These are phyloP conservation scores for Urochloa ruziziensis DNA, from an alignment of 176 grass and related monocot genomes.

Conservation along the genomic window DNA sequence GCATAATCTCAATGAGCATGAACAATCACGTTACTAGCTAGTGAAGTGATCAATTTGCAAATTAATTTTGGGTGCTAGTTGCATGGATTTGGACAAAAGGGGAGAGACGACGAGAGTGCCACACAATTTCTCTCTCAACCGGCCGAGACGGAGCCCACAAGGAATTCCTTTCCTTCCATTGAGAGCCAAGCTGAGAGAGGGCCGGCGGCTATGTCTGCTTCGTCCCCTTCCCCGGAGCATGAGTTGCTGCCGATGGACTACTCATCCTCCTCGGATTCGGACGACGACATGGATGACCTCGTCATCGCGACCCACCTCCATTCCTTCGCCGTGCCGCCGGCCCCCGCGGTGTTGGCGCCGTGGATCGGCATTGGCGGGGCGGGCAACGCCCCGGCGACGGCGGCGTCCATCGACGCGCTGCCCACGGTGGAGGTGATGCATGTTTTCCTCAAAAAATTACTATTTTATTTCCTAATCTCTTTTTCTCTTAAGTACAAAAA, in stretches of 20 bases:
- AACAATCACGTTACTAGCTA: background rate
- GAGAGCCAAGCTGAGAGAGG: background rate
- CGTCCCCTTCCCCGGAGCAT: too few relatives aligned
- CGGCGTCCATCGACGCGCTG: conserved; percentile 58
- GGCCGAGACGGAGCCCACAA: conserved; percentile 18
- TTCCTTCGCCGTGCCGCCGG: conserved; percentile 30
- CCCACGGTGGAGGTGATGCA: conserved; percentile 58
- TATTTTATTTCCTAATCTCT: too few relatives aligned
- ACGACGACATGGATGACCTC: conserved; percentile 27
- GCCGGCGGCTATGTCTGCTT: conserved; percentile 39
- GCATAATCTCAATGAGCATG: too few relatives aligned
- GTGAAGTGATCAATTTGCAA: background rate
- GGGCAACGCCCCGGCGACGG: conserved; percentile 41
- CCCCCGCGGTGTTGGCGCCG: conserved; percentile 31
- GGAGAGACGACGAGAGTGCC: background rate
- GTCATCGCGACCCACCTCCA: conserved; percentile 11
- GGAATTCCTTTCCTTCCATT: background rate
- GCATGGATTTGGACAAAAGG: background rate
- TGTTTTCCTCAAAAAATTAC: too few relatives aligned
- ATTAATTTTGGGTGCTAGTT: background rate
- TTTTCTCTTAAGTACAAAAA: too few relatives aligned
- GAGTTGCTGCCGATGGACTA: too few relatives aligned
- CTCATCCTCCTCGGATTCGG: background rate
- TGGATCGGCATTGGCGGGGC: background rate
- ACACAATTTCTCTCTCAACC: too few relatives aligned